Conservation (phyloP, 106 monocot genomes). For the Agapanthus africanus region DNA sequence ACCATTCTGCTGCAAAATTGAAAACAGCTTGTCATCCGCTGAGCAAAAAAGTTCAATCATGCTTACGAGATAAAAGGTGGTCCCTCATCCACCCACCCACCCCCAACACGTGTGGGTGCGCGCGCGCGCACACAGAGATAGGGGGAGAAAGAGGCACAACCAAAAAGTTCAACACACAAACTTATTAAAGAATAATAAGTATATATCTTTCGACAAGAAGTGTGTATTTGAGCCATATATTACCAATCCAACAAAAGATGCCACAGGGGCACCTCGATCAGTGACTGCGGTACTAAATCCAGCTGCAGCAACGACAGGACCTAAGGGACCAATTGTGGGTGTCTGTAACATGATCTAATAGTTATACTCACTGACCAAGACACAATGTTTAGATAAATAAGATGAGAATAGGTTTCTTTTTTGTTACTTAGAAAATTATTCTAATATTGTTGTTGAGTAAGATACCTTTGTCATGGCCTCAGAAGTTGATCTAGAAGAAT, state of each 20-base stretch:
- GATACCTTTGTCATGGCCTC: conserved; percentile 23
- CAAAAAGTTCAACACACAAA: too few species aligned
- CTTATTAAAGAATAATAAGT: too few species aligned
- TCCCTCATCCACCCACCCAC: background rate
- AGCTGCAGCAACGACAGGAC: conserved; percentile 21
- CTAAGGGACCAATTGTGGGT: conserved; percentile 20
- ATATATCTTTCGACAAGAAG: too few species aligned
- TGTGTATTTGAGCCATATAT: too few species aligned
- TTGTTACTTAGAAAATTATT: background rate
- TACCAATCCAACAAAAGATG: conserved; percentile 33
- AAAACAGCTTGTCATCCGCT: background rate
- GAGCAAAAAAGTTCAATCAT: conserved; percentile 1
- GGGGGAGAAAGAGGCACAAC: too few species aligned
- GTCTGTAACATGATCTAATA: conserved; percentile 17
- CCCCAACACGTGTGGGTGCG: too few species aligned
- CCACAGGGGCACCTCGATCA: conserved; percentile 26
- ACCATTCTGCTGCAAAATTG: conserved; percentile 28
- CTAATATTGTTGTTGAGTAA: background rate
- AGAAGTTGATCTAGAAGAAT: conserved; percentile 12
- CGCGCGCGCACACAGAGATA: too few species aligned
- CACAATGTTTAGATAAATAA: background rate
- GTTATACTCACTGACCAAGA: background rate
- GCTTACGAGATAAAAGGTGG: background rate
- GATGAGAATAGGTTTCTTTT: background rate
- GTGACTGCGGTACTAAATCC: conserved; percentile 27